A percentile compares a stretch with the other conserved stretches of the same genome.
These are phyloP conservation scores for Psilocybe subaeruginosa DNA, from an alignment of 768 basidiomycete genomes.

Conservation along the genomic window DNA sequence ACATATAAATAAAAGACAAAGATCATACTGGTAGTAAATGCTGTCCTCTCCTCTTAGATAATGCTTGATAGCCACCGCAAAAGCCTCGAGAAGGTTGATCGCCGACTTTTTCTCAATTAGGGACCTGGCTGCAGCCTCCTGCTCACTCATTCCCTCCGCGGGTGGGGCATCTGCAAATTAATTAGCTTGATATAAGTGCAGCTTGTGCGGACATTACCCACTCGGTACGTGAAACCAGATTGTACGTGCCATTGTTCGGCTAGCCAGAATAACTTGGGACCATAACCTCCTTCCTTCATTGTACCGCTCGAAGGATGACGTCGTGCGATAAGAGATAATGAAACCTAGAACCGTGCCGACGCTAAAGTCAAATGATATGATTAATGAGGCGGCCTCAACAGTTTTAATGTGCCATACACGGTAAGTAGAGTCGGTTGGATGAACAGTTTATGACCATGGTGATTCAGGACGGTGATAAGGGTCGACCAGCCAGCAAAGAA, in stretches of 20 bases:
- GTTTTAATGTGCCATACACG: slow-evolving; percentile 48
- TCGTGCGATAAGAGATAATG: slow-evolving; percentile 72
- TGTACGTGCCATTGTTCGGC: slow-evolving; percentile 59
- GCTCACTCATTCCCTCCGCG: slow-evolving; percentile 20
- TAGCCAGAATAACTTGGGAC: slow-evolving; percentile 66
- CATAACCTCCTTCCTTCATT: slow-evolving; percentile 72
- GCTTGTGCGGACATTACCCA: slow-evolving; percentile 24
- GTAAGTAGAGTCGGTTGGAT: slow-evolving; percentile 64
- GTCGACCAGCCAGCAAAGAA: slow-evolving; percentile 70
- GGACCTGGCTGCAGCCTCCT: slow-evolving; percentile 43
- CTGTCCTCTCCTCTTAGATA: slow-evolving; percentile 66
- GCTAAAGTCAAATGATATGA: slow-evolving; percentile 20
- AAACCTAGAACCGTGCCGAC: slow-evolving; percentile 75
- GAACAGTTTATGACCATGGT: slow-evolving; percentile 41
- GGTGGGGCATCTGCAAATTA: slow-evolving; percentile 24
- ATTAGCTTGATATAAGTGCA: background rate
- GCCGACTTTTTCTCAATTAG: slow-evolving; percentile 71
- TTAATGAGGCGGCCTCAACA: background rate
- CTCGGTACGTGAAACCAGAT: slow-evolving; percentile 73
- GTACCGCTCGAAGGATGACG: slow-evolving; percentile 75
- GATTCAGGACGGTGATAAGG: slow-evolving; percentile 54
- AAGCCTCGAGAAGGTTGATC: slow-evolving; percentile 70
- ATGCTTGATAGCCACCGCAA: slow-evolving; percentile 67
- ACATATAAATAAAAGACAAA: background rate
- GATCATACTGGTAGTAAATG: slow-evolving; percentile 45